A percentile compares a stretch with the other conserved stretches of the same genome.
phyloP scores from a whole-genome alignment of 768 basidiomycete species.

The Suillus cothurnatus region DNA sequence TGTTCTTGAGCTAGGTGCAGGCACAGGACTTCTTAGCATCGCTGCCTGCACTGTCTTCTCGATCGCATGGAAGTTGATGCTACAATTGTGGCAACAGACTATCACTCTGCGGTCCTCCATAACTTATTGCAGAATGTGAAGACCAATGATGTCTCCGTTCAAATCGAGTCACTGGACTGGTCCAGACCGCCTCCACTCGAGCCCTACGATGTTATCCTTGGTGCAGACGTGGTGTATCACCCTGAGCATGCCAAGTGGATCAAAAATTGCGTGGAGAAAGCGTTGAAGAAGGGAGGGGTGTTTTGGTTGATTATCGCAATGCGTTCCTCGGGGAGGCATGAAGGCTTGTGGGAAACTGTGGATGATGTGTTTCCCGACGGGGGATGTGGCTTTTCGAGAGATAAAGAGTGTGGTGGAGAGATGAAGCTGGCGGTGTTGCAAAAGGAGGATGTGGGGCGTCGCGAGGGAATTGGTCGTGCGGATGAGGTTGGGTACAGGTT shows the following conservation, averaged over 20 bases:
- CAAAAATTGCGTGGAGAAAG: slow-evolving; percentile 54
- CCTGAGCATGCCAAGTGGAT: slow-evolving; percentile 72
- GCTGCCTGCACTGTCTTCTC: slow-evolving; percentile 54
- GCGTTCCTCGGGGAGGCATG: slow-evolving; percentile 64
- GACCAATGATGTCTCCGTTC: slow-evolving; percentile 50
- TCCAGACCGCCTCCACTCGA: slow-evolving; percentile 44
- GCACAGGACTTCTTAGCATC: slow-evolving; percentile 84
- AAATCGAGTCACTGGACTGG: slow-evolving; percentile 68
- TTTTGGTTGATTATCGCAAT: slow-evolving; percentile 79
- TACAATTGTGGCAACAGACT: slow-evolving; percentile 71
- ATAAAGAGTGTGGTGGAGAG: slow-evolving; percentile 11
- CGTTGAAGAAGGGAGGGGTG: slow-evolving; percentile 48
- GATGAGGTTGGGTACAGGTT: slow-evolving; percentile 71
- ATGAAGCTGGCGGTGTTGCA: slow-evolving; percentile 48
- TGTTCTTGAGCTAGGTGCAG: slow-evolving; percentile 82
- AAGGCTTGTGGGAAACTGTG: slow-evolving; percentile 58
- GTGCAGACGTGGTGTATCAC: slow-evolving; percentile 81
- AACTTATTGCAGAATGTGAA: slow-evolving; percentile 66
- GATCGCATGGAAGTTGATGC: slow-evolving; percentile 17
- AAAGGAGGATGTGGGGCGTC: slow-evolving; percentile 48
- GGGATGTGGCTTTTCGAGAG: background rate
- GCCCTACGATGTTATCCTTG: slow-evolving; percentile 71
- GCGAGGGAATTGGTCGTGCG: slow-evolving; percentile 60
- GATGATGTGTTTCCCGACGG: slow-evolving; percentile 49
- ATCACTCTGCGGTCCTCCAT: slow-evolving; percentile 70